Percentiles rank a stretch among this genome's conserved stretches.
Evolutionary conservation across 306 rosid genomes (phyloP).

Genomic region (Lithocarpus polystachyus): DNA sequence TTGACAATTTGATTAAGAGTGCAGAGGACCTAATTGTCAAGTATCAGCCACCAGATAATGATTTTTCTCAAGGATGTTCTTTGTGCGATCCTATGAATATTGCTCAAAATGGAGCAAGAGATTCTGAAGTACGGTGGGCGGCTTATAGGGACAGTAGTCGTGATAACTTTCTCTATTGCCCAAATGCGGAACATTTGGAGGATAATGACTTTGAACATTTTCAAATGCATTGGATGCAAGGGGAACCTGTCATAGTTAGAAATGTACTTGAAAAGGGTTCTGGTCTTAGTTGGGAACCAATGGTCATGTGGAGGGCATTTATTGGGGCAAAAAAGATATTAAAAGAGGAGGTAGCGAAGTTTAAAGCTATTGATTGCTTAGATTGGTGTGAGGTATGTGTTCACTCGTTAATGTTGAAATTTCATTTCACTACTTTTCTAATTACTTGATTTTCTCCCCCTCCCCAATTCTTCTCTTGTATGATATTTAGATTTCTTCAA

Average conservation of each 20-base stretch:
- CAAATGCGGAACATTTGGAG: slow-evolving; percentile 39
- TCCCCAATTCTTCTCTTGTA: background rate
- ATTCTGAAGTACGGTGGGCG: slow-evolving; percentile 44
- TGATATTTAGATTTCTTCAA: background rate
- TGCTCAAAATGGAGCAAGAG: slow-evolving; percentile 15
- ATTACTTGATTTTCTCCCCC: background rate
- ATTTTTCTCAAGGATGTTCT: slow-evolving; percentile 40
- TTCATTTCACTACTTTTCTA: background rate
- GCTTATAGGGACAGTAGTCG: slow-evolving; percentile 43
- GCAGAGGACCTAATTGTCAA: slow-evolving; percentile 39
- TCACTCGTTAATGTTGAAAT: slow-evolving; percentile 16
- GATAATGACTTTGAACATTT: slow-evolving; percentile 49
- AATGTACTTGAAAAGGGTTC: slow-evolving; percentile 46
- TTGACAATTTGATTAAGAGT: slow-evolving; percentile 34
- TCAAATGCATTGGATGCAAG: slow-evolving; percentile 60
- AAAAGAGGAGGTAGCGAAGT: background rate
- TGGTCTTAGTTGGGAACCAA: slow-evolving; percentile 79
- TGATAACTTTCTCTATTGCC: slow-evolving; percentile 56
- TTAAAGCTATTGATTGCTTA: slow-evolving; percentile 39
- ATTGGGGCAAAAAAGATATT: slow-evolving; percentile 7
- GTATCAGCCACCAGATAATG: slow-evolving; percentile 41
- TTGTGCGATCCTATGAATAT: slow-evolving; percentile 31
- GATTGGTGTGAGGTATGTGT: slow-evolving; percentile 49
- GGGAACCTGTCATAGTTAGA: slow-evolving; percentile 59
- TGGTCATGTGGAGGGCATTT: slow-evolving; percentile 74